phyloP scores from a whole-genome alignment of 2,329 filamentous ascomycete genomes.

The Xylariaceae sp. region DNA sequence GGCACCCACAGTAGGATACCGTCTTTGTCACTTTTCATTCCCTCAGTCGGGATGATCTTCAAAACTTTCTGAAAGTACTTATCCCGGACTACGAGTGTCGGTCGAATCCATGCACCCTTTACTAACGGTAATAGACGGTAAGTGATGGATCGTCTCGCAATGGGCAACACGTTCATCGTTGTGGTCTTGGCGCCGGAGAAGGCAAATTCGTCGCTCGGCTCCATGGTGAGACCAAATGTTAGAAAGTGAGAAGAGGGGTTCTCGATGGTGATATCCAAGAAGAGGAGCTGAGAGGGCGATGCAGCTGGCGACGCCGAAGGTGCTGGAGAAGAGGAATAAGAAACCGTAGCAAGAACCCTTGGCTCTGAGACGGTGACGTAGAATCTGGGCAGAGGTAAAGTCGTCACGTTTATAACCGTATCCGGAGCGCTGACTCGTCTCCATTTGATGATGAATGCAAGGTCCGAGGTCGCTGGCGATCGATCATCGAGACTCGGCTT shows the following conservation, averaged over 20 bases:
- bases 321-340: slow-evolving; percentile 48
- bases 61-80: slow-evolving; percentile 93
- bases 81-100: slow-evolving; percentile 80
- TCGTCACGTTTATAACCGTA: slow-evolving; percentile 63
- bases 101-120: slow-evolving; percentile 71
- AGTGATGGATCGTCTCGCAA: slow-evolving; percentile 75
- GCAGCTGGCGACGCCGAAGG: slow-evolving; percentile 39
- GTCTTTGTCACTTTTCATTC: slow-evolving; percentile 70
- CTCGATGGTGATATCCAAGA: slow-evolving; percentile 73
- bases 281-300: slow-evolving; percentile 47
- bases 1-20: slow-evolving; percentile 69
- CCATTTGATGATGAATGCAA: slow-evolving; percentile 81
- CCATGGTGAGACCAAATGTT: slow-evolving; percentile 91
- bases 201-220: slow-evolving; percentile 89
- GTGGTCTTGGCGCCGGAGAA: slow-evolving; percentile 88
- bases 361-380: slow-evolving; percentile 84
- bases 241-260: slow-evolving; percentile 95
- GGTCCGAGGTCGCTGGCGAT: slow-evolving; percentile 74
- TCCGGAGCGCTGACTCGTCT: slow-evolving; percentile 54
- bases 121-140: slow-evolving; percentile 77
- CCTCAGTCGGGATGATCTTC: slow-evolving; percentile 79
- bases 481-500: slow-evolving; percentile 85
- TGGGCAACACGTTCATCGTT: slow-evolving; percentile 80
- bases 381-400: slow-evolving; percentile 79
- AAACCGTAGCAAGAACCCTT: slow-evolving; percentile 73